Percentiles rank a stretch among this genome's conserved stretches.
Evolutionary conservation across 1,139 yeast genomes (phyloP).

Genomic region (Debaryomyces sp.): DNA sequence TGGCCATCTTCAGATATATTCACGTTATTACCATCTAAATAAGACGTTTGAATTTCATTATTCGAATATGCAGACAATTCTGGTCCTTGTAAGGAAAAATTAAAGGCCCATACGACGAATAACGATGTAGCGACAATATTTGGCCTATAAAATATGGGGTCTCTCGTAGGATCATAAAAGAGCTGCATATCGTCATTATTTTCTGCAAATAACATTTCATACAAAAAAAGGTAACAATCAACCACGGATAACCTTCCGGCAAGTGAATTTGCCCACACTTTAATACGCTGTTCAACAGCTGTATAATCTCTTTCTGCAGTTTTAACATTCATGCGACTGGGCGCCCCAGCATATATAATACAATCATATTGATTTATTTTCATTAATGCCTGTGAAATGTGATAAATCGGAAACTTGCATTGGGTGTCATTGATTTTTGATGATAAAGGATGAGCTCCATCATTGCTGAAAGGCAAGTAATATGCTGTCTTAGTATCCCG

Average conservation of each 20-base stretch:
- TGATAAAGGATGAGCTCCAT: not conserved
- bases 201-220: constrained; percentile 55
- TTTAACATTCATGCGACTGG: constrained; percentile 76
- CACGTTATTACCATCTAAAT: not conserved
- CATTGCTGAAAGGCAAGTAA: constrained; percentile 1
- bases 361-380: constrained; percentile 77
- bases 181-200: not conserved
- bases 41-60: not conserved
- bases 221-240: constrained; percentile 62
- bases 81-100: constrained; percentile 42
- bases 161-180: constrained; percentile 1
- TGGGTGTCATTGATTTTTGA: constrained; percentile 18
- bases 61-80: constrained; percentile 24
- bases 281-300: constrained; percentile 37
- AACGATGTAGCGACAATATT: constrained; percentile 51
- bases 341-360: constrained; percentile 80
- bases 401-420: constrained; percentile 57
- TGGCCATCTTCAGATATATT: constrained; percentile 37
- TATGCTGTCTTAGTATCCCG: constrained; percentile 4
- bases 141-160: constrained; percentile 29
- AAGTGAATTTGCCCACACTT: constrained; percentile 37
- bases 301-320: constrained; percentile 58
- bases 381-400: constrained; percentile 72
- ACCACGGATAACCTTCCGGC: constrained; percentile 41
- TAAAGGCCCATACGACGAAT: constrained; percentile 52